Conservation (phyloP, 176 grass and related monocot species). For the Triticum aestivum region IWGSC_CS_RefSeq_v2.1 NC_057795.1:497818505-497819004, state of each 20-base stretch:
- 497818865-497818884: slow-evolving; percentile 16
- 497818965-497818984: too few relatives aligned
- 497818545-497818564: too few relatives aligned
- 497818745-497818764: not conserved
- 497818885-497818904: not conserved
- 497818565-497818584: not conserved
- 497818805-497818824: slow-evolving; percentile 30
- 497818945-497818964: too few relatives aligned
- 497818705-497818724: slow-evolving; percentile 22
- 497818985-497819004: too few relatives aligned
- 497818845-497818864: slow-evolving; percentile 44
- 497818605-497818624: not conserved
- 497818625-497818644: not conserved
- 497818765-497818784: not conserved
- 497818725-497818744: not conserved
- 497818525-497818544: too few relatives aligned
- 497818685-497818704: not conserved
- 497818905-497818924: too few relatives aligned
- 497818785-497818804: not conserved
- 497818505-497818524: too few relatives aligned
- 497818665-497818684: not conserved
- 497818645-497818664: not conserved
- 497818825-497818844: slow-evolving; percentile 44
- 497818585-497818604: not conserved
- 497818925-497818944: too few relatives aligned